These are phyloP conservation scores for Emericellopsis terricola DNA, from an alignment of 495 filamentous ascomycete species.

Conservation along the genomic window DNA sequence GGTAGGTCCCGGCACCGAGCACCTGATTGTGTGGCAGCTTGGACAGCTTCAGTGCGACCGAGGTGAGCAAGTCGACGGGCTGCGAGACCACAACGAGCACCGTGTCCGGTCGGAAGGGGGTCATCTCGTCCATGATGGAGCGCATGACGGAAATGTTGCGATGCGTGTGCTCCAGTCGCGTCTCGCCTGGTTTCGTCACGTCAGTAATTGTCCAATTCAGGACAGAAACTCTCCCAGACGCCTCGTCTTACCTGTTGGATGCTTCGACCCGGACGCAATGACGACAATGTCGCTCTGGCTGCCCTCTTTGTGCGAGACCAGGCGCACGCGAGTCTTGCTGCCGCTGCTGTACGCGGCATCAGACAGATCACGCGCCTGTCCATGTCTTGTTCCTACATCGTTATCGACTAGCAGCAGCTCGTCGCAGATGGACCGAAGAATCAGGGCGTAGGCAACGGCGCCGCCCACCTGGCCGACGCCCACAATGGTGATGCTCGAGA, in stretches of 20 bases:
- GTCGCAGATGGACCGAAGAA: conserved; percentile 14
- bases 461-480: conserved; percentile 22
- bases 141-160: conserved; percentile 13
- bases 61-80: conserved; percentile 16
- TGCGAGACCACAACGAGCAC: conserved; percentile 15
- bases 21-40: conserved; percentile 13
- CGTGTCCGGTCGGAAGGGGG: conserved; percentile 10
- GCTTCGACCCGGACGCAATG: conserved; percentile 23
- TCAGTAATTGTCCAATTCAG: not conserved
- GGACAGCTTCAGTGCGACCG: conserved; percentile 10
- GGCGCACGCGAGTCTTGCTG: conserved; percentile 11
- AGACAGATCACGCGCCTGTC: conserved; percentile 21
- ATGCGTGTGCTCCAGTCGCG: conserved; percentile 12
- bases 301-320: conserved; percentile 16
- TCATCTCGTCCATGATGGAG: conserved; percentile 11
- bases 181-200: conserved; percentile 8
- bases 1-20: conserved; percentile 15
- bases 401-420: conserved; percentile 23
- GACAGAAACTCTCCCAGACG: too few relatives aligned
- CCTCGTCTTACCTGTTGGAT: conserved; percentile 3
- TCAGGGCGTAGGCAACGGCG: conserved; percentile 19
- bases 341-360: conserved; percentile 14
- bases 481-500: conserved; percentile 12
- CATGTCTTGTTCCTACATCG: conserved; percentile 11
- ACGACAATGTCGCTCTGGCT: conserved; percentile 20